Evolutionary conservation across 106 monocot genomes (phyloP).

Genomic region (Dendrobium huoshanense): DNA sequence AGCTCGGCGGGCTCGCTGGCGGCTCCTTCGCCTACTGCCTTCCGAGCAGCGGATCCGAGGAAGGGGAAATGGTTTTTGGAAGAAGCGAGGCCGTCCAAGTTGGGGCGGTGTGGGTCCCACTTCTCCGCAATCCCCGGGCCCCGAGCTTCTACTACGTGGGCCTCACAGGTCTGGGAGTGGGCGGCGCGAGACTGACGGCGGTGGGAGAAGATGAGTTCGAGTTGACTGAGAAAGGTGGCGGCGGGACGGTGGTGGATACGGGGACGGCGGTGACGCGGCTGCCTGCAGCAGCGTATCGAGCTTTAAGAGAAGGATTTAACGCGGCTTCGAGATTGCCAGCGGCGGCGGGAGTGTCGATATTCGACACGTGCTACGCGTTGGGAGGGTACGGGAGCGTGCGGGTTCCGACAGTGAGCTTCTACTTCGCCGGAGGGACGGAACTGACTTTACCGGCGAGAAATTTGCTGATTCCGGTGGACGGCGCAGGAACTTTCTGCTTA

Average conservation of each 20-base stretch:
- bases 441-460: conserved; percentile 76
- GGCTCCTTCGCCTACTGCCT: conserved; percentile 78
- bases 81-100: conserved; percentile 42
- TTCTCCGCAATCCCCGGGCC: conserved; percentile 47
- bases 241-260: conserved; percentile 67
- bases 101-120: conserved; percentile 77
- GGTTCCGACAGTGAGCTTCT: conserved; percentile 72
- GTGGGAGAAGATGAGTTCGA: conserved; percentile 28
- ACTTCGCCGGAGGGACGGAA: conserved; percentile 45
- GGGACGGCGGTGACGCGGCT: conserved; percentile 72
- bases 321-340: conserved; percentile 38
- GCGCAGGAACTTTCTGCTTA: conserved; percentile 49
- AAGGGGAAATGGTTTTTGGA: conserved; percentile 58
- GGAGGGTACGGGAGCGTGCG: conserved; percentile 53
- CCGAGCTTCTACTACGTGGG: conserved; percentile 79
- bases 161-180: conserved; percentile 57
- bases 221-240: conserved; percentile 32
- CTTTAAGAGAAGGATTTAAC: conserved; percentile 38
- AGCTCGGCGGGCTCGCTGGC: conserved; percentile 64
- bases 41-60: conserved; percentile 30
- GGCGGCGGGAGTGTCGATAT: conserved; percentile 51
- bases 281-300: conserved; percentile 42
- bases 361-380: conserved; percentile 69
- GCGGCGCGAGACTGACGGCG: conserved; percentile 32
- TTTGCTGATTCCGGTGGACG: conserved; percentile 65